These are phyloP conservation scores for Malus domestica DNA, from an alignment of 306 rosid species.

Conservation along the genomic window DNA sequence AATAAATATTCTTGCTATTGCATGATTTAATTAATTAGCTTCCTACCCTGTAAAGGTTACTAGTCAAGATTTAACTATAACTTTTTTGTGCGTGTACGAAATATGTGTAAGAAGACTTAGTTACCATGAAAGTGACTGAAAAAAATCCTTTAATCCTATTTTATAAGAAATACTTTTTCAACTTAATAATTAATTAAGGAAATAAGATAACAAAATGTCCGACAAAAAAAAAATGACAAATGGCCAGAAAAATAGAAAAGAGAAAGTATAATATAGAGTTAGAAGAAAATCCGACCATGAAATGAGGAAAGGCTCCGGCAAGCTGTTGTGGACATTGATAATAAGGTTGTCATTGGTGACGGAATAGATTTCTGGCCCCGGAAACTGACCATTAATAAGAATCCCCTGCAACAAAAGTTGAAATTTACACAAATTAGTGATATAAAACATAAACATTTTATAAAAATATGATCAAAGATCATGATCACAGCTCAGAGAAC, in stretches of 20 bases:
- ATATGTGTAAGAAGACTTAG: neutral
- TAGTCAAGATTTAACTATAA: neutral
- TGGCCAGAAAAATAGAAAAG: neutral
- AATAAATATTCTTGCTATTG: neutral
- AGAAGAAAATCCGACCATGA: slow-evolving; percentile 47
- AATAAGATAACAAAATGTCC: neutral
- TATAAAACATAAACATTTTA: neutral
- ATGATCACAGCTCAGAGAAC: neutral
- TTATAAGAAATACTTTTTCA: neutral
- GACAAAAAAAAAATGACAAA: neutral
- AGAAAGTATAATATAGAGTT: neutral
- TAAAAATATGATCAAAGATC: neutral
- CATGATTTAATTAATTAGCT: neutral
- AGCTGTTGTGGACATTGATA: slow-evolving; percentile 64
- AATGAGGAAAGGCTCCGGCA: slow-evolving; percentile 74
- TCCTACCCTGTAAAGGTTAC: neutral
- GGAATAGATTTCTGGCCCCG: slow-evolving; percentile 69
- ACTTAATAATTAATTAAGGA: neutral
- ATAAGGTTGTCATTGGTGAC: slow-evolving; percentile 84
- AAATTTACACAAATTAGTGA: neutral
- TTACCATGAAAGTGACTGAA: neutral
- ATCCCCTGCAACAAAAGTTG: slow-evolving; percentile 47
- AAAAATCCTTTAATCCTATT: neutral
- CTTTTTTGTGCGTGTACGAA: neutral
- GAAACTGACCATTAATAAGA: slow-evolving; percentile 80